These are phyloP conservation scores for Chaetomium fimeti DNA, from an alignment of 495 filamentous ascomycete species.

Conservation along the genomic window DNA sequence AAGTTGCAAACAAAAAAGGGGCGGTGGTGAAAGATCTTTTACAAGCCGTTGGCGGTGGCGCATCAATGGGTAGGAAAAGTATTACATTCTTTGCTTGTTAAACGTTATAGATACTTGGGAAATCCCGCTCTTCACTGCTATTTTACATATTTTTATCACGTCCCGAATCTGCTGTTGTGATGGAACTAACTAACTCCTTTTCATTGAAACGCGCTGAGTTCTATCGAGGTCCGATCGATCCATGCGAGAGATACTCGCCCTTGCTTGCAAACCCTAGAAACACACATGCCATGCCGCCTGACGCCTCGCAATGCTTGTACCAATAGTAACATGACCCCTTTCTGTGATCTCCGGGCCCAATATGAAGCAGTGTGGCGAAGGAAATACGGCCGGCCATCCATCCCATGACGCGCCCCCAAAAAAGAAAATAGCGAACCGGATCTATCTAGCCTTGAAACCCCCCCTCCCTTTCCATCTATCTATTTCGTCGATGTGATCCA, in stretches of 20 bases:
- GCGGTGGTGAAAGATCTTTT: not conserved
- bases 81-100: conserved; percentile 2
- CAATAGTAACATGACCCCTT: conserved; percentile 6
- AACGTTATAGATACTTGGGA: not conserved
- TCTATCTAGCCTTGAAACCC: not conserved
- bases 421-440: not conserved
- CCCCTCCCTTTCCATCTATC: not conserved
- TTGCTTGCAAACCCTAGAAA: not conserved
- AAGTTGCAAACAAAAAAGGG: not conserved
- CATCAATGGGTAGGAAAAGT: conserved; percentile 4
- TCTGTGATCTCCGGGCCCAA: not conserved
- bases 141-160: not conserved
- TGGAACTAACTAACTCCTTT: not conserved
- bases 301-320: conserved; percentile 19
- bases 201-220: not conserved
- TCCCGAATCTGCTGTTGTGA: not conserved
- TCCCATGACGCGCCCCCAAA: not conserved
- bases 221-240: not conserved
- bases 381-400: not conserved
- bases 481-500: too few relatives aligned
- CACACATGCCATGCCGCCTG: not conserved
- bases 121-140: not conserved
- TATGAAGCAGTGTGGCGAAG: not conserved
- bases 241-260: not conserved
- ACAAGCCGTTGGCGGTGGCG: conserved; percentile 3